phyloP scores from a whole-genome alignment of 2,329 filamentous ascomycete genomes.

The Xylaria sp. region DNA sequence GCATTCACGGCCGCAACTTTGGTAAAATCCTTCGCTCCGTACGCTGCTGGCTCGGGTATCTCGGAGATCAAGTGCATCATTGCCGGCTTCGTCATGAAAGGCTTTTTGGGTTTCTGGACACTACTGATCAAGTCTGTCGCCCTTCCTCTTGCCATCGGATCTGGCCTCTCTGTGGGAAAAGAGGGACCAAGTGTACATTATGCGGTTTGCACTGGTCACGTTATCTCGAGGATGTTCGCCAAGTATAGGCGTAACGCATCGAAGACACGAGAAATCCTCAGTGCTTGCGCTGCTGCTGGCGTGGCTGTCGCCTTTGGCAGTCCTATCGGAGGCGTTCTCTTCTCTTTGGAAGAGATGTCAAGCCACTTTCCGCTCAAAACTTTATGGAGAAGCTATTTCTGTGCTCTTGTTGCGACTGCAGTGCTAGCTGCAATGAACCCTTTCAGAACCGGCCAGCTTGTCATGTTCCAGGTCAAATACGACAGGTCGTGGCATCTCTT shows the following conservation, averaged over 20 bases:
- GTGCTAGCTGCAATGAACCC: slow-evolving; percentile 96
- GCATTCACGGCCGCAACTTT: slow-evolving; percentile 84
- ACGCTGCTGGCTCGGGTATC: slow-evolving; percentile 95
- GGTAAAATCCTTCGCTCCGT: slow-evolving; percentile 92
- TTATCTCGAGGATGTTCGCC: slow-evolving; percentile 90
- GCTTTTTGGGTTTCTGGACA: slow-evolving; percentile 91
- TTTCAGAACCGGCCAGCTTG: slow-evolving; percentile 93
- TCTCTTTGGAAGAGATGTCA: slow-evolving; percentile 98
- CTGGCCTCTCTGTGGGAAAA: slow-evolving; percentile 93
- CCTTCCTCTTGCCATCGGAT: slow-evolving; percentile 90
- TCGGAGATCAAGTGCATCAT: slow-evolving; percentile 99
- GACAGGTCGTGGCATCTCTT: slow-evolving; percentile 99
- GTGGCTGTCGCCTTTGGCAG: slow-evolving; percentile 97
- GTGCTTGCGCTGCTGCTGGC: slow-evolving; percentile 91
- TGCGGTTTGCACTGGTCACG: slow-evolving; percentile 95
- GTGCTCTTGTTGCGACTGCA: slow-evolving; percentile 92
- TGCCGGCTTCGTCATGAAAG: slow-evolving; percentile 98
- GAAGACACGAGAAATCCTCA: slow-evolving; percentile 94
- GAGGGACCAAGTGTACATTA: slow-evolving; percentile 99
- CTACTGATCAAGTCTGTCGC: slow-evolving; percentile 93
- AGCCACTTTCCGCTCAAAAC: slow-evolving; percentile 97
- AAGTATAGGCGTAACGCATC: slow-evolving; percentile 93
- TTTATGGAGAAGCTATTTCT: slow-evolving; percentile 98
- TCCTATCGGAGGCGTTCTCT: slow-evolving; percentile 95
- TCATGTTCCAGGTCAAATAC: slow-evolving; percentile 99